Conservation (phyloP, 495 filamentous ascomycete species). For the Penicillium subrubescens region DNA sequence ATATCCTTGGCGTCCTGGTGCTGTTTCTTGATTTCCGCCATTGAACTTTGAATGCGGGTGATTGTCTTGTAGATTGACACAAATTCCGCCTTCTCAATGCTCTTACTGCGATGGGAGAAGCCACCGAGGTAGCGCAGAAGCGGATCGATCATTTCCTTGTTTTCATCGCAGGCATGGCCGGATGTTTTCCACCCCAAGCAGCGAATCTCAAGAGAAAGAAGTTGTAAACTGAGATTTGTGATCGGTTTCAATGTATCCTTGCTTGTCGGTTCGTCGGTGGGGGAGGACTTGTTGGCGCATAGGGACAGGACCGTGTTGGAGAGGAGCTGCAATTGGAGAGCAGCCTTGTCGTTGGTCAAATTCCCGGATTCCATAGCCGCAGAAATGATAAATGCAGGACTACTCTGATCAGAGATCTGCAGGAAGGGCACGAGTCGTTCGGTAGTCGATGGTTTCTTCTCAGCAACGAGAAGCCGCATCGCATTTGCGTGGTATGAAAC, state of each 20-base stretch:
- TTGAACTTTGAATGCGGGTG: slow-evolving; percentile 40
- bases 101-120: slow-evolving; percentile 58
- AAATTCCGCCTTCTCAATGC: slow-evolving; percentile 45
- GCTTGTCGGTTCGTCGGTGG: slow-evolving; percentile 39
- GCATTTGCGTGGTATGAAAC: slow-evolving; percentile 49
- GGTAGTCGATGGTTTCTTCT: slow-evolving; percentile 48
- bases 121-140: slow-evolving; percentile 64
- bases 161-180: slow-evolving; percentile 65
- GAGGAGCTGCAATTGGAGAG: slow-evolving; percentile 68
- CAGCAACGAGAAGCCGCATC: slow-evolving; percentile 49
- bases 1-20: slow-evolving; percentile 27
- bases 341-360: slow-evolving; percentile 58
- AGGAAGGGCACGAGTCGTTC: slow-evolving; percentile 51
- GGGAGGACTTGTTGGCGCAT: slow-evolving; percentile 43
- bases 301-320: slow-evolving; percentile 68
- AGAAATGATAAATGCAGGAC: slow-evolving; percentile 67
- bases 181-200: slow-evolving; percentile 71
- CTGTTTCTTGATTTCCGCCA: slow-evolving; percentile 34
- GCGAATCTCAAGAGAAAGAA: slow-evolving; percentile 66
- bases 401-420: slow-evolving; percentile 51
- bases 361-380: slow-evolving; percentile 46
- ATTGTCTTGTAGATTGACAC: slow-evolving; percentile 37
- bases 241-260: slow-evolving; percentile 60
- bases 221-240: slow-evolving; percentile 63
- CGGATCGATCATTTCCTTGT: slow-evolving; percentile 71